phyloP scores from a whole-genome alignment of 148 eudicot species.

The Pouteria glomerata region DNA sequence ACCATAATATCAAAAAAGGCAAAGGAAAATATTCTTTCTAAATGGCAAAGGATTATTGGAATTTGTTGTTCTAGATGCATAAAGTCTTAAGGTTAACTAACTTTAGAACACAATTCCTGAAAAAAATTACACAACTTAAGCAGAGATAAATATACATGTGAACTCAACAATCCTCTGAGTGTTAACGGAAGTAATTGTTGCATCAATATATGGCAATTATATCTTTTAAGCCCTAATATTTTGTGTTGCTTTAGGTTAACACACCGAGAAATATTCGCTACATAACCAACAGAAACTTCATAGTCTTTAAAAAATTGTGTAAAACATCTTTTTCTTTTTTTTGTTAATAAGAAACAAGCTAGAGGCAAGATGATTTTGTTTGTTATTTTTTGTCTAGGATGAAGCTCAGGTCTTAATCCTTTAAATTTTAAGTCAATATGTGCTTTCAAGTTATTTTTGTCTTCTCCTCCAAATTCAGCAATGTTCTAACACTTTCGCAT shows the following conservation, averaged over 20 bases:
- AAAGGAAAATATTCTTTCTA: not conserved
- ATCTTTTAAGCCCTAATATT: conserved; percentile 17
- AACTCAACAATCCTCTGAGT: too few species aligned
- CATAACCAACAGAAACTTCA: conserved; percentile 21
- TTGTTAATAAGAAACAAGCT: conserved; percentile 5
- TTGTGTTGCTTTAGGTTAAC: conserved; percentile 7
- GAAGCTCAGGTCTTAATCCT: conserved; percentile 10
- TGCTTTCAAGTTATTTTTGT: conserved; percentile 16
- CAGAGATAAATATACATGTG: not conserved
- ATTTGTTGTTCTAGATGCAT: not conserved
- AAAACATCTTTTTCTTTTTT: conserved; percentile 14
- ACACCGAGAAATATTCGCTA: conserved; percentile 16
- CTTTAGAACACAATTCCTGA: not conserved
- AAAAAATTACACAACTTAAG: not conserved
- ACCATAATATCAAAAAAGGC: not conserved
- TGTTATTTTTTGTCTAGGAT: not conserved
- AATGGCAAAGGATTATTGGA: not conserved
- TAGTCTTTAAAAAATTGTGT: conserved; percentile 4
- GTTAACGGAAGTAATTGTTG: not conserved
- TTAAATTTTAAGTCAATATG: not conserved
- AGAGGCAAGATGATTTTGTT: not conserved
- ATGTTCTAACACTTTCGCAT: conserved; percentile 14
- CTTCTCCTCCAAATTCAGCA: conserved; percentile 7
- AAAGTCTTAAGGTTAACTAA: not conserved
- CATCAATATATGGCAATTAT: conserved; percentile 3